A percentile compares a stretch with the other conserved stretches of the same genome.
Conservation (phyloP, 176 grass and related monocot species). For the Aegilops umbellulata region DNA sequence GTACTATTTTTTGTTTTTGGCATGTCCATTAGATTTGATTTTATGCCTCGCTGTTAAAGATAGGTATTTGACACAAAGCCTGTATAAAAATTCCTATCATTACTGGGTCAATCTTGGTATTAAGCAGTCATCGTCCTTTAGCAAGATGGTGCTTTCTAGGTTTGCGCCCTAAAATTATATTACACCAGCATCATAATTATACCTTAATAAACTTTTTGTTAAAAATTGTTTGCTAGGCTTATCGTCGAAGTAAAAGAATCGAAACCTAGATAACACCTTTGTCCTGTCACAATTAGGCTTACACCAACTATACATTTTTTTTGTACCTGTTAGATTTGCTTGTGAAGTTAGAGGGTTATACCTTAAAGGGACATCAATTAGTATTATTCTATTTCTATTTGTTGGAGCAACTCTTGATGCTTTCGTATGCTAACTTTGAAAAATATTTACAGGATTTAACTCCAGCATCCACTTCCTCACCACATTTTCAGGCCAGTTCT, state of each 20-base stretch:
- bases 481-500: conserved; percentile 36
- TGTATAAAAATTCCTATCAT: background rate
- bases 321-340: background rate
- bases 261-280: background rate
- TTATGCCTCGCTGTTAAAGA: background rate
- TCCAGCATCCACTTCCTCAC: conserved; percentile 28
- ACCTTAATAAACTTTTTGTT: background rate
- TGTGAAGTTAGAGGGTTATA: background rate
- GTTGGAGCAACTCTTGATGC: background rate
- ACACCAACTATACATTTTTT: too few species aligned
- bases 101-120: background rate
- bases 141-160: background rate
- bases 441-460: conserved; percentile 42
- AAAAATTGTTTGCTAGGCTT: background rate
- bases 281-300: background rate
- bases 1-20: background rate
- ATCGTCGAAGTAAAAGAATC: background rate
- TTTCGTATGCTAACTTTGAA: background rate
- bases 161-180: background rate
- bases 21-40: background rate
- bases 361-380: background rate
- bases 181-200: background rate
- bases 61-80: background rate
- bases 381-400: background rate
- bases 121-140: background rate